Conservation (phyloP, 1,284 basidiomycete species). For the Inonotus obliquus region DNA sequence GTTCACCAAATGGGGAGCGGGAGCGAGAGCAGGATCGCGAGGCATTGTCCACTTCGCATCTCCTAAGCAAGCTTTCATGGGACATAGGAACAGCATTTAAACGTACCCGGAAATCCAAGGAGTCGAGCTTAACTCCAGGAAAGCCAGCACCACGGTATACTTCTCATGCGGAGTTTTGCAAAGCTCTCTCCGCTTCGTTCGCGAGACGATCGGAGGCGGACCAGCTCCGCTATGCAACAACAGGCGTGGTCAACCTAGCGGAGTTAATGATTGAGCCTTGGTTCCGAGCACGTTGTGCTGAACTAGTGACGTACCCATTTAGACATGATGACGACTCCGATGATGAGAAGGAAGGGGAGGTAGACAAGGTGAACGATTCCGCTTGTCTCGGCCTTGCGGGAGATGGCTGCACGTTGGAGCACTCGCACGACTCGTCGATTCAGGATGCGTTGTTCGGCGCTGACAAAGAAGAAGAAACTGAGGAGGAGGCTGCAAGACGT, state of each 20-base stretch:
- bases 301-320: conserved; percentile 5
- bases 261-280: conserved; percentile 61
- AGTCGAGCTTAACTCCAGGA: not conserved
- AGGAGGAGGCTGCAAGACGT: not conserved
- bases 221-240: conserved; percentile 58
- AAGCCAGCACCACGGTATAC: conserved; percentile 43
- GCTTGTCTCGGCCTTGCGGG: conserved; percentile 14
- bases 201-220: conserved; percentile 31
- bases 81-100: conserved; percentile 27
- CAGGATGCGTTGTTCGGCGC: not conserved
- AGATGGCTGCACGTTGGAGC: conserved; percentile 13
- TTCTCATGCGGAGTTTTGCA: conserved; percentile 65
- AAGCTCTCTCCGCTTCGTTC: conserved; percentile 59
- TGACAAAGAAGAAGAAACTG: conserved; percentile 1
- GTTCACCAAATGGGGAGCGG: not conserved
- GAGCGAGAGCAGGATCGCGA: conserved; percentile 9
- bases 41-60: conserved; percentile 11
- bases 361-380: not conserved
- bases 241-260: conserved; percentile 60
- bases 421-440: not conserved
- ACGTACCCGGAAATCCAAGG: conserved; percentile 4
- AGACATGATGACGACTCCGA: not conserved
- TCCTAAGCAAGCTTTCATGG: conserved; percentile 52
- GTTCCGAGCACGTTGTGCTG: conserved; percentile 37
- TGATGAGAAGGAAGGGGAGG: conserved; percentile 1